Conservation (phyloP, 2,329 filamentous ascomycete species). For the Xylariaceae sp. region DNA sequence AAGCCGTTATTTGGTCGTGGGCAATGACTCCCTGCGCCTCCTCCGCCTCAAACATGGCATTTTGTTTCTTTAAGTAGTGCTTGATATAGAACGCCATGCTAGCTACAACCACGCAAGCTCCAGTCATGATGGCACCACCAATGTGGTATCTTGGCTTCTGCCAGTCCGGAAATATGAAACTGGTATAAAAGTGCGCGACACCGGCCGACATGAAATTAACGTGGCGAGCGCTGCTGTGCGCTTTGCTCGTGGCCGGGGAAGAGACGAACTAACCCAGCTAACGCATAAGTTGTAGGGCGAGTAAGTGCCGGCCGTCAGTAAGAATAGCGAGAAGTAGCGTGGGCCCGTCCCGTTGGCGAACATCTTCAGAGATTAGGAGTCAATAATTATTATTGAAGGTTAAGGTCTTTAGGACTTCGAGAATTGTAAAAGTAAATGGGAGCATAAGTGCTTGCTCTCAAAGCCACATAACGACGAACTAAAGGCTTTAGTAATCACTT, state of each 20-base stretch:
- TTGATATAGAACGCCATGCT: conserved; percentile 37
- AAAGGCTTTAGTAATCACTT: no score
- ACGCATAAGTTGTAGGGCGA: not conserved
- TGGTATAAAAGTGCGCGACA: conserved; percentile 38
- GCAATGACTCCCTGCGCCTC: not conserved
- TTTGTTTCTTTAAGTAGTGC: conserved; percentile 34
- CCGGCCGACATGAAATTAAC: conserved; percentile 13
- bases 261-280: not conserved
- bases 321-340: not conserved
- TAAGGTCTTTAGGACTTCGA: no score
- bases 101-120: conserved; percentile 34
- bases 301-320: not conserved
- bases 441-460: no score
- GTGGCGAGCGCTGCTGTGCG: not conserved
- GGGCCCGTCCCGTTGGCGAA: no score
- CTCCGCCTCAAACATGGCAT: conserved; percentile 27
- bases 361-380: no score
- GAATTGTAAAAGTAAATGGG: no score
- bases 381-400: no score
- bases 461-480: no score
- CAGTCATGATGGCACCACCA: conserved; percentile 38
- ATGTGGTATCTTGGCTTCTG: conserved; percentile 40
- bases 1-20: not conserved
- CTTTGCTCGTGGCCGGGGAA: not conserved
- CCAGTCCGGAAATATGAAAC: conserved; percentile 40